Base-by-base conservation (phyloP, 148 eudicot genomes). In the Cornus controversa region DNA sequence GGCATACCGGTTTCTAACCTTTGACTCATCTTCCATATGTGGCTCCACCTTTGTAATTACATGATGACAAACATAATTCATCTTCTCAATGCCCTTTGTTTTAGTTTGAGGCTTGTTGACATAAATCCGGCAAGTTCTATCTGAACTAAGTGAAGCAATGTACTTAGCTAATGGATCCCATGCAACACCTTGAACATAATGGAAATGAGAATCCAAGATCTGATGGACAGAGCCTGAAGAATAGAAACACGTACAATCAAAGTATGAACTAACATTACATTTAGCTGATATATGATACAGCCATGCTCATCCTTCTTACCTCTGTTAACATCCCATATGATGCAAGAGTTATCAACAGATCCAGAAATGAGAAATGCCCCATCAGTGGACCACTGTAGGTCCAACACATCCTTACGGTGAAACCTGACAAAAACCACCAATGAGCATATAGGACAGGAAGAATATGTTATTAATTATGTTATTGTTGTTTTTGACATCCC, bases 141-240 rank as follows among this genome's bases (percentile, higher is more conserved):
- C 98, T 66, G 98, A 96, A 84, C 99, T 93, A 76, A 96, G 83
- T 50, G 99, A 96, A 67, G 99, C 94, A 75, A 87, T 87, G 75
- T 90, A 96, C 74, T 89, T 93, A 24, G 87, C 77, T 73, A 96
- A 83, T 45, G 99, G 99, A 88, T 93, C 99, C 97, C 96, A 96
- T 64, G 99, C 97, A 42, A 96, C 99, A 76, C 99, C 98, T 86
- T 96, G 99, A 80, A 96, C 99, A 80, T 93, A 96, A 86, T 93
- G 99, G 42, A 85, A 89, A 89, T 96, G 99, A 69, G 85, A 91
- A 86, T 96, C 97, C 75, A 96, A 84, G 67, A 93, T 96, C 87
- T 96, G 99, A 84, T 83, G 90, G 60, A 96, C 98, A 72, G 92
- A 89, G 73, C 97, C 98, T 93, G 78, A 75, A 45, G 13, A 73